These are phyloP conservation scores for Lachnellula arida DNA, from an alignment of 2,329 filamentous ascomycete genomes.

Conservation along the genomic window DNA sequence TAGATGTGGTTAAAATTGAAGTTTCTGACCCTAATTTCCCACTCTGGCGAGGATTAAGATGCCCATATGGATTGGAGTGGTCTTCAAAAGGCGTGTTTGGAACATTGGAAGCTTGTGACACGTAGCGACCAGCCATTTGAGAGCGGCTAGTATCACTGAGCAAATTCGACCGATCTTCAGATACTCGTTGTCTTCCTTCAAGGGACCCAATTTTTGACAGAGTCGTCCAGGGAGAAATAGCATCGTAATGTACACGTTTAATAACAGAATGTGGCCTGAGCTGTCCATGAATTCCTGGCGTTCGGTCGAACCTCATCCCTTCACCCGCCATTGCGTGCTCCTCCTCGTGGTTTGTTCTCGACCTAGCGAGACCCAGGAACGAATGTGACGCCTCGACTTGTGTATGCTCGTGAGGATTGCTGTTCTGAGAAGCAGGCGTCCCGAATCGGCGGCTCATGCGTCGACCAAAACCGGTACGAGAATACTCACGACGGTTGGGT, in stretches of 20 bases:
- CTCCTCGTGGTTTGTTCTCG: conserved; percentile 24
- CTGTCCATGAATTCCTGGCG: conserved; percentile 12
- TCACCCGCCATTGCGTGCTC: conserved; percentile 19
- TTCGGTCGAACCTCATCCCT: conserved; percentile 5
- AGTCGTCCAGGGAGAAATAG: conserved; percentile 8
- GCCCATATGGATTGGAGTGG: conserved; percentile 1
- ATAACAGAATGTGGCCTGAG: conserved; percentile 3
- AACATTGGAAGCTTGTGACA: conserved; percentile 12
- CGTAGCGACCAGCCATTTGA: conserved; percentile 17
- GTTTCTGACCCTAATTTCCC: conserved; percentile 16
- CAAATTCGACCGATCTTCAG: neutral
- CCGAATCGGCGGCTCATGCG: conserved; percentile 23
- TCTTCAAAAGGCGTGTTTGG: neutral
- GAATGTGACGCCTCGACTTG: conserved; percentile 28
- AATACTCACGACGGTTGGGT: conserved; percentile 21
- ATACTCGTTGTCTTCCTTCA: neutral
- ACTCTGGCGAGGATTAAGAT: conserved; percentile 4
- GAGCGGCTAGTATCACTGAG: conserved; percentile 5
- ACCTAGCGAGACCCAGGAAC: conserved; percentile 24
- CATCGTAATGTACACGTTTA: conserved; percentile 13
- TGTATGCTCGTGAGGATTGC: conserved; percentile 24
- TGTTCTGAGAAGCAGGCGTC: conserved; percentile 23
- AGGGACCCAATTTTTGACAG: neutral
- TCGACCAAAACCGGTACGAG: conserved; percentile 31
- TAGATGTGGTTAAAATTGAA: conserved; percentile 30